Evolutionary conservation across 1,139 yeast genomes (phyloP).

Genomic region (Dujonia santamariae): DNA sequence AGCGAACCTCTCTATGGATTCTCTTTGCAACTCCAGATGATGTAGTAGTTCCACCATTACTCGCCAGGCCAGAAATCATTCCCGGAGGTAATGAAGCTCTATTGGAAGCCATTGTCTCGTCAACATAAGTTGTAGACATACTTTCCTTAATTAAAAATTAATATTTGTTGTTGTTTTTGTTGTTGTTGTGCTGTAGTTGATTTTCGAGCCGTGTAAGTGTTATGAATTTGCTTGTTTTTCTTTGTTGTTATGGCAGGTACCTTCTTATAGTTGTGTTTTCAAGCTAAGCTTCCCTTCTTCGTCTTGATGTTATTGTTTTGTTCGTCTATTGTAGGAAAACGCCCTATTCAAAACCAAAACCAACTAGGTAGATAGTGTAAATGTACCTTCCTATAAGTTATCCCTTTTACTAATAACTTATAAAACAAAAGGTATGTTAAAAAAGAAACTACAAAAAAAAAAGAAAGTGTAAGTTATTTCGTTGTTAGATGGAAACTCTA

Average conservation of each 20-base stretch:
- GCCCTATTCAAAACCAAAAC: too few species aligned
- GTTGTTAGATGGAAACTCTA: too few species aligned
- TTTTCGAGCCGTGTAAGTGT: background rate
- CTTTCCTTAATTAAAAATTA: background rate
- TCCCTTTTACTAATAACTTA: too few species aligned
- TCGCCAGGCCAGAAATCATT: background rate
- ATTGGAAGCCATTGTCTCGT: constrained; percentile 2
- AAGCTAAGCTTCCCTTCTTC: too few species aligned
- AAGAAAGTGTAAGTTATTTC: too few species aligned
- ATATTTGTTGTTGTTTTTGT: background rate
- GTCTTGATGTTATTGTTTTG: too few species aligned
- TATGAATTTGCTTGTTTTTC: background rate
- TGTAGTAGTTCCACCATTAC: background rate
- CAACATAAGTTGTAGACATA: constrained; percentile 3
- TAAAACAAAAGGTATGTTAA: too few species aligned
- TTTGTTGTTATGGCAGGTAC: too few species aligned
- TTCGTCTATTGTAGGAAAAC: too few species aligned
- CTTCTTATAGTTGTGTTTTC: constrained; percentile 1
- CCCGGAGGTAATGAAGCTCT: constrained; percentile 3
- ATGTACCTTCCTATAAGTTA: too few species aligned
- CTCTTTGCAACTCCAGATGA: constrained; percentile 16
- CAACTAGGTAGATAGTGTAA: too few species aligned
- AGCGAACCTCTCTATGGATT: constrained; percentile 58
- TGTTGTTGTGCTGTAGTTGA: background rate
- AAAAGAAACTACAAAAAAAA: too few species aligned